These are phyloP conservation scores for Symbiodinium pilosum DNA, from an alignment of 73 alveolate species.

Conservation along the genomic window DNA sequence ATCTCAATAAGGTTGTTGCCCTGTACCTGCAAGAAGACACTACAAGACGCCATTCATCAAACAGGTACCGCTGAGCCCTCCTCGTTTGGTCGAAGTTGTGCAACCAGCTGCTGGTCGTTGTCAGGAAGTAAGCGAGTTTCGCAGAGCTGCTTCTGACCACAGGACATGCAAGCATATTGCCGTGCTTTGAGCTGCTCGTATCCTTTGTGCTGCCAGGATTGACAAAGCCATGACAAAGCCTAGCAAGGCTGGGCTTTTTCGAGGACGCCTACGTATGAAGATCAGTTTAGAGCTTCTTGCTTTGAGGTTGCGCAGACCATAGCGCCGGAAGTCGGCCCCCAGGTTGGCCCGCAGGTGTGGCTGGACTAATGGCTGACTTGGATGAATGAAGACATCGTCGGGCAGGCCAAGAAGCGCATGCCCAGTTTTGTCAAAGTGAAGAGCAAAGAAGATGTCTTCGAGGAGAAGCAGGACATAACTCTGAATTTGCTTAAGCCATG, in stretches of 20 bases:
- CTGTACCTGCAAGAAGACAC: no score
- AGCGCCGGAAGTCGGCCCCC: conserved; percentile 60
- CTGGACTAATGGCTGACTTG: not conserved
- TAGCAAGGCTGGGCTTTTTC: not conserved
- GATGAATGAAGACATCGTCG: not conserved
- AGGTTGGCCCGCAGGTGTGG: conserved; percentile 73
- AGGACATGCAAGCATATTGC: not conserved
- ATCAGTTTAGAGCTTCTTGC: no score
- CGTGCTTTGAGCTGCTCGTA: not conserved
- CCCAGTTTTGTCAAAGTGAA: conserved; percentile 72
- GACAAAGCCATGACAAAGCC: not conserved
- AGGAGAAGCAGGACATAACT: not conserved
- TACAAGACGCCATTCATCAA: no score
- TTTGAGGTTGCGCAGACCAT: not conserved
- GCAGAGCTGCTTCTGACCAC: conserved; percentile 78
- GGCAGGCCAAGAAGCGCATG: conserved; percentile 73
- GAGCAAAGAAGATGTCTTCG: conserved; percentile 67
- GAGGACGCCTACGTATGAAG: no score
- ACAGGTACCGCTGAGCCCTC: no score
- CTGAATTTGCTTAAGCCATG: no score
- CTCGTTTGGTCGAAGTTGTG: no score
- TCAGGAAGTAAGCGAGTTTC: conserved; percentile 78
- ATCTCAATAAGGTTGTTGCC: no score
- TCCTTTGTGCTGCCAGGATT: not conserved
- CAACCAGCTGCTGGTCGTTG: no score